Conservation (phyloP, 1,284 basidiomycete genomes). For the Grifola frondosa region DNA sequence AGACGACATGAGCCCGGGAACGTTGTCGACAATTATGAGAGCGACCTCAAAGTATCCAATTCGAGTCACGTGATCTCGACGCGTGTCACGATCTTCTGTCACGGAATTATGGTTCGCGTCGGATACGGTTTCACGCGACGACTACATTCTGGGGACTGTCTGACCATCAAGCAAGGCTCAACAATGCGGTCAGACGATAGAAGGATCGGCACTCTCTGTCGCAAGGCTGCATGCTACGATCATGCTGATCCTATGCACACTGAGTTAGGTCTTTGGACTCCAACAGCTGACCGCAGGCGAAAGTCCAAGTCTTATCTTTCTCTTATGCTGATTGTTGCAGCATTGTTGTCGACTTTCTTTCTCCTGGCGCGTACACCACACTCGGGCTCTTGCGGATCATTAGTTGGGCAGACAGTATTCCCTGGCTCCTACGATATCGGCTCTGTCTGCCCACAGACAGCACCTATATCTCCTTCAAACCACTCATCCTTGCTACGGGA, state of each 20-base stretch:
- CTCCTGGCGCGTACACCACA: slow-evolving; percentile 5
- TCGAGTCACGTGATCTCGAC: too few species aligned
- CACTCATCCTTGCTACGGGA: slow-evolving; percentile 31
- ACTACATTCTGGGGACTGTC: too few species aligned
- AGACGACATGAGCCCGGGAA: too few species aligned
- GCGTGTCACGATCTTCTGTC: too few species aligned
- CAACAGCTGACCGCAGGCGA: background rate
- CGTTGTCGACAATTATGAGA: too few species aligned
- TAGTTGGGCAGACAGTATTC: background rate
- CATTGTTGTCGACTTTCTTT: slow-evolving; percentile 9
- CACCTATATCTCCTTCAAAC: slow-evolving; percentile 27
- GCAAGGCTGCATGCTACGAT: too few species aligned
- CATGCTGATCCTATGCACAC: background rate
- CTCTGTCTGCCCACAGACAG: slow-evolving; percentile 26
- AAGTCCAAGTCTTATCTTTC: too few species aligned
- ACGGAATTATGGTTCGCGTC: too few species aligned
- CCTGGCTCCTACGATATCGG: background rate
- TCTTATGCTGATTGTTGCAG: background rate
- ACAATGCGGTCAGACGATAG: slow-evolving; percentile 3
- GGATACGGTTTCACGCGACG: too few species aligned
- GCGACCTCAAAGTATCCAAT: too few species aligned
- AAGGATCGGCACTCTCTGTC: background rate
- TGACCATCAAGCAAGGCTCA: too few species aligned
- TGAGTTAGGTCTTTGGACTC: background rate
- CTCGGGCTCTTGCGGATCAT: slow-evolving; percentile 2